Percentiles rank a stretch among this genome's conserved stretches.
Conservation (phyloP, 768 basidiomycete genomes). For the Sporobolomyces pararoseus region DNA sequence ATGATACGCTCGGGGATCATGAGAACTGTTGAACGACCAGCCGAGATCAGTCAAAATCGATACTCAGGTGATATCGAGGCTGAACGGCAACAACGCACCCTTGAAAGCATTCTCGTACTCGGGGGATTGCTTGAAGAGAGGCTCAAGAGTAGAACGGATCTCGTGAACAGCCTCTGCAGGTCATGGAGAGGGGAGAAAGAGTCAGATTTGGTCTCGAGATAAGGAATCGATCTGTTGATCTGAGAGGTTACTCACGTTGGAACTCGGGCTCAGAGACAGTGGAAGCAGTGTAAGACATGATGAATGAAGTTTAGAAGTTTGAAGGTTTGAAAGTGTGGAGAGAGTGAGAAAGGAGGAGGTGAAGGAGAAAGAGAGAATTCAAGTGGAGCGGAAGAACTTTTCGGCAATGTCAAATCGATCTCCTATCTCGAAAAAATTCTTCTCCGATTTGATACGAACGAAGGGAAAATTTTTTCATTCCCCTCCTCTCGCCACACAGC, state of each 20-base stretch:
- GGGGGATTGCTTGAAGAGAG: constrained; percentile 65
- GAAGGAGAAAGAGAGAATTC: neutral
- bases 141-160: constrained; percentile 61
- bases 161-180: constrained; percentile 62
- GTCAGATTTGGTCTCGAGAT: neutral
- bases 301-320: neutral
- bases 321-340: neutral
- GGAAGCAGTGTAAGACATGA: constrained; percentile 31
- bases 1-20: constrained; percentile 54
- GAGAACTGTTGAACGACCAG: constrained; percentile 43
- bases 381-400: neutral
- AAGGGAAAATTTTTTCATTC: too few relatives aligned
- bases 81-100: constrained; percentile 49
- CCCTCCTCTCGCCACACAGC: too few relatives aligned
- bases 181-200: neutral
- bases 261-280: constrained; percentile 61
- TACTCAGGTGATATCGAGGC: neutral
- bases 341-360: constrained; percentile 3
- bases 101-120: constrained; percentile 66
- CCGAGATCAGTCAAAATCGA: constrained; percentile 10
- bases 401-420: too few relatives aligned
- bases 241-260: constrained; percentile 51
- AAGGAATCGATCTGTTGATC: too few relatives aligned
- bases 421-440: too few relatives aligned
- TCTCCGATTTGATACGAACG: too few relatives aligned